Base-by-base conservation (phyloP, 768 basidiomycete genomes). In the Suillus subluteus region DNA sequence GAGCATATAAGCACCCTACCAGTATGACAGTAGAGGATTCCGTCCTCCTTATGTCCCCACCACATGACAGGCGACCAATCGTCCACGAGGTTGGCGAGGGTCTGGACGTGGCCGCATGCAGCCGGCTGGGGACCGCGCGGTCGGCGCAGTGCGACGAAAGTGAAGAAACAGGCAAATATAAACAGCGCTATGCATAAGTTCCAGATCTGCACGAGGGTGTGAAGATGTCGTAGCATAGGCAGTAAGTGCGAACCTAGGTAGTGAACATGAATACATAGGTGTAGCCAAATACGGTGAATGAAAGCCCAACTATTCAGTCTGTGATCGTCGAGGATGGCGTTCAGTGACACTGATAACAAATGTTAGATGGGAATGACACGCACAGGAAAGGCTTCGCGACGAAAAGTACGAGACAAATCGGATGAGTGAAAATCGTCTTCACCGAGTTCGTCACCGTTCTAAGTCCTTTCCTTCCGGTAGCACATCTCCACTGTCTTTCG, bases 251-350 rank as follows among this genome's bases (percentile, higher is more conserved):
- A 43, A 73, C 75, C 69, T 76, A 74, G 26, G 71, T 48, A 6
- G 76, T 70, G 69, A 66, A 76, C 74, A 76, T 76, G 67, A 8
- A 1, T 18, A 44, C 8, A 41, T 16, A 16, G 13, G 43, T 16
- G 43, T 8, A 11, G 21, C 9, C 7, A 21, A 4, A 5, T 4
- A 46, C 2, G 6, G 63, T 68, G 50, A 75, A 70, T 11, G 73
- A 72, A 23, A 78, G 71, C 9, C 72, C 75, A 44, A 78, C 71
- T 75, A 78, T 76, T 75, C 75, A 76, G 56, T 76, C 75, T 76
- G 55, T 44, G 6, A 44, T 18, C 43, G 9, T 52, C 2, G 6
- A 52, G 6, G 6, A 52, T 52, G 0, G 23, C 30, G 26, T 52
- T 40, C 63, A 66, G 16, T 55, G 23, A 26, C 4, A 46, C 16